A percentile compares a stretch with the other conserved stretches of the same genome.
Conservation (phyloP, 257 asterid genomes). For the Avicennia marina region DNA sequence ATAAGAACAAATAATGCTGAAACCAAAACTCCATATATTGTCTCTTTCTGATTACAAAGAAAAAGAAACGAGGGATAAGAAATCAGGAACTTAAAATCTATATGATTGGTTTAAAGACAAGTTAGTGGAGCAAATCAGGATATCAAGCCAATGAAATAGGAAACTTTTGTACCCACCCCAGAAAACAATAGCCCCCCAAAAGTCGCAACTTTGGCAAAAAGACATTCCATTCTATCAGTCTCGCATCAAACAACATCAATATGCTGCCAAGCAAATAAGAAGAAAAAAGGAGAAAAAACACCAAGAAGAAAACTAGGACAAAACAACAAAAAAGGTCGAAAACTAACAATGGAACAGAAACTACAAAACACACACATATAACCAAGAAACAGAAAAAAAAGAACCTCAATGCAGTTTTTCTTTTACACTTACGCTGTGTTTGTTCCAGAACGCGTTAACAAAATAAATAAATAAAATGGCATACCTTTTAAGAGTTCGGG, state of each 20-base stretch:
- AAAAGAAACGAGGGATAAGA: not conserved
- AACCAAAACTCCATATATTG: not conserved
- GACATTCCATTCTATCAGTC: not conserved
- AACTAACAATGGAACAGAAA: constrained; percentile 16
- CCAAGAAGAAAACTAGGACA: too few species aligned
- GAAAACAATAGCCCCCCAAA: not conserved
- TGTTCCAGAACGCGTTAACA: too few species aligned
- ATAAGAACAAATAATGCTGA: too few species aligned
- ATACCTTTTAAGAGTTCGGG: constrained; percentile 15
- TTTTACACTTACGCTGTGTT: constrained; percentile 6
- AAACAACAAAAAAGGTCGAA: too few species aligned
- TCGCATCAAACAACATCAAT: not conserved
- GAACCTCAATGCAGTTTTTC: constrained; percentile 7
- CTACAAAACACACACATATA: too few species aligned
- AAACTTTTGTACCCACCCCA: not conserved
- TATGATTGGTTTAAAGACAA: too few species aligned
- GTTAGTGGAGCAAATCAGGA: not conserved
- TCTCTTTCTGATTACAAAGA: not conserved
- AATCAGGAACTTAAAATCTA: too few species aligned
- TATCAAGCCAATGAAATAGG: not conserved
- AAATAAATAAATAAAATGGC: too few species aligned
- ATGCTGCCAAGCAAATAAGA: not conserved
- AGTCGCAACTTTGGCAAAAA: not conserved
- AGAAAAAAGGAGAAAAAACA: too few species aligned
- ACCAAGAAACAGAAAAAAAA: too few species aligned